A percentile compares a stretch with the other conserved stretches of the same genome.
phyloP scores from a whole-genome alignment of 305 asterid genomes.

The Solanum hybrid region DNA sequence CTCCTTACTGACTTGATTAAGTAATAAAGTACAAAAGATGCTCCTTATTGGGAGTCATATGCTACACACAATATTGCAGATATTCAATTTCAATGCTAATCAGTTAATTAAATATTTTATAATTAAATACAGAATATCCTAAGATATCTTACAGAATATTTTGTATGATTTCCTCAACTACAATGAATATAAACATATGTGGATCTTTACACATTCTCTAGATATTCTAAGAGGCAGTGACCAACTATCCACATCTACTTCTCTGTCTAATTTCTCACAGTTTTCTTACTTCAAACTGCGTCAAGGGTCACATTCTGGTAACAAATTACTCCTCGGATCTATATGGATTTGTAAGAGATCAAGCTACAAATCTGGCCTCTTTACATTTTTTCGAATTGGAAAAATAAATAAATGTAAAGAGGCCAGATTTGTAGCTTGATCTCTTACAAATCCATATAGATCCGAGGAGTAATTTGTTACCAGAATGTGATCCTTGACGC shows the following conservation, averaged over 20 bases:
- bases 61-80: background rate
- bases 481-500: background rate
- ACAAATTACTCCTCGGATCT: background rate
- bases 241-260: background rate
- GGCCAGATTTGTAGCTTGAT: background rate
- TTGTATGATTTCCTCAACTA: background rate
- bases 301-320: background rate
- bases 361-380: background rate
- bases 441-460: background rate
- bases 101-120: background rate
- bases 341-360: background rate
- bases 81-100: background rate
- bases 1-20: background rate
- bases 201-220: background rate
- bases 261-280: background rate
- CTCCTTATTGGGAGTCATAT: background rate
- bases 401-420: background rate
- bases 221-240: background rate
- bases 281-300: background rate
- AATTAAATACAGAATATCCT: background rate
- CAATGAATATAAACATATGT: background rate
- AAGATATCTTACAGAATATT: background rate
- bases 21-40: background rate
- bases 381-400: background rate
- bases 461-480: background rate